Conservation (phyloP, 371 early-diverging fungal genomes). For the Syncephalastrum sp. region DNA sequence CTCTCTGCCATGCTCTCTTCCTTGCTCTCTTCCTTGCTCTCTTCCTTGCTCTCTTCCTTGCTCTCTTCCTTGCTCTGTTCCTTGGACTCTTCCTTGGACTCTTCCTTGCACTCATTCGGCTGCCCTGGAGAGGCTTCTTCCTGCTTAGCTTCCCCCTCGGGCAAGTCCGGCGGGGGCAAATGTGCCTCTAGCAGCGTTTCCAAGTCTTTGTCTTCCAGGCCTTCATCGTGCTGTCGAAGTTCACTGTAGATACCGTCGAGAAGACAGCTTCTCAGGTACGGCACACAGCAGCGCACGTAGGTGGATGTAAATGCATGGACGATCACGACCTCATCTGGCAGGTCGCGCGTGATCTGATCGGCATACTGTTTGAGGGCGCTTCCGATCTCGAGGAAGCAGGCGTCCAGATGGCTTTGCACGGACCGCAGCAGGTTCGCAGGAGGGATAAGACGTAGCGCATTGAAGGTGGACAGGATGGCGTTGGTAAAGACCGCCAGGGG, state of each 20-base stretch:
- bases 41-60: neutral
- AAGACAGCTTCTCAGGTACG: slow-evolving; percentile 43
- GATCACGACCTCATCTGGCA: slow-evolving; percentile 18
- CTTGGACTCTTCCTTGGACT: neutral
- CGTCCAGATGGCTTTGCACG: slow-evolving; percentile 28
- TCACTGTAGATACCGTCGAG: slow-evolving; percentile 44
- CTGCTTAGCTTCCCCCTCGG: neutral
- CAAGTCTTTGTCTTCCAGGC: slow-evolving; percentile 19
- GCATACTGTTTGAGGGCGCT: slow-evolving; percentile 48
- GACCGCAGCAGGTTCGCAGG: slow-evolving; percentile 35
- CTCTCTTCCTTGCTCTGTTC: neutral
- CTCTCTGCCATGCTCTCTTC: neutral
- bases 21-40: neutral
- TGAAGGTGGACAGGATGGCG: slow-evolving; percentile 60
- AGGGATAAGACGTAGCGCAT: slow-evolving; percentile 67
- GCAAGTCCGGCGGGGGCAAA: slow-evolving; percentile 10
- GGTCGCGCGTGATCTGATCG: slow-evolving; percentile 17
- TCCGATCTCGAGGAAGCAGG: slow-evolving; percentile 37
- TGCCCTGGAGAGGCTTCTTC: neutral
- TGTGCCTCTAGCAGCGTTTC: slow-evolving; percentile 22
- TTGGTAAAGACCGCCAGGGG: slow-evolving; percentile 72
- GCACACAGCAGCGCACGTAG: slow-evolving; percentile 45
- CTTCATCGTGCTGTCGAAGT: slow-evolving; percentile 6
- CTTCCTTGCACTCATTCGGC: neutral
- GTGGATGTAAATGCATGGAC: slow-evolving; percentile 38